Evolutionary conservation across 2,329 filamentous ascomycete genomes (phyloP).

Genomic region (Nannizziopsis barbatae): DNA sequence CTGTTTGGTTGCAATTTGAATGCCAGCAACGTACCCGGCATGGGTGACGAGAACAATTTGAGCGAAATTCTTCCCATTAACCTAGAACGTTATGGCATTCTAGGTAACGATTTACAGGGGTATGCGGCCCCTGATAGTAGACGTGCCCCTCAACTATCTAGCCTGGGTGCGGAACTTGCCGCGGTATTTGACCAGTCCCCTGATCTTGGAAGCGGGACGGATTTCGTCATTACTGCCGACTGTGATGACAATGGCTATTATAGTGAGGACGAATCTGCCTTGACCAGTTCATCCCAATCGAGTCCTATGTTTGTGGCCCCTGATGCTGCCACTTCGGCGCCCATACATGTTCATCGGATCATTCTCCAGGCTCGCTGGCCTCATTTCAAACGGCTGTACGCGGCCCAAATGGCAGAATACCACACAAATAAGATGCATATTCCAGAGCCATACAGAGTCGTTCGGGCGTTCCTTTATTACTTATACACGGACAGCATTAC

Average conservation of each 20-base stretch:
- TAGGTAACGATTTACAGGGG: constrained; percentile 58
- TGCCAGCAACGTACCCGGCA: constrained; percentile 52
- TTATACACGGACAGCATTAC: constrained; percentile 88
- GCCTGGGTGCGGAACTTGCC: constrained; percentile 76
- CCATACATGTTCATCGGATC: constrained; percentile 89
- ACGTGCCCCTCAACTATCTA: constrained; percentile 41
- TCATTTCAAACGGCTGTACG: constrained; percentile 85
- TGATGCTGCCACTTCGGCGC: constrained; percentile 52
- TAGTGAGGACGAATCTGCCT: constrained; percentile 55
- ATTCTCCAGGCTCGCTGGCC: constrained; percentile 94
- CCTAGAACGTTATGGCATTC: constrained; percentile 76
- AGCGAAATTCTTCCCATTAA: constrained; percentile 93
- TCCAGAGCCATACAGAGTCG: constrained; percentile 85
- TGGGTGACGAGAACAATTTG: constrained; percentile 76
- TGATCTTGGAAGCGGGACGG: constrained; percentile 72
- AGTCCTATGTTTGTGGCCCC: constrained; percentile 27
- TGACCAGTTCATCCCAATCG: constrained; percentile 24
- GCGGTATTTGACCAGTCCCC: constrained; percentile 77
- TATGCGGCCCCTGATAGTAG: constrained; percentile 44
- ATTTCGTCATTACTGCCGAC: constrained; percentile 83
- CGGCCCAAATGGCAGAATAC: constrained; percentile 91
- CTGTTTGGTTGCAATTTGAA: constrained; percentile 85
- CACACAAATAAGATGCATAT: constrained; percentile 97
- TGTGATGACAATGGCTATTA: constrained; percentile 50
- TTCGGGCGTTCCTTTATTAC: constrained; percentile 90